These are phyloP conservation scores for Trametes cingulata DNA, from an alignment of 768 basidiomycete species.

Conservation along the genomic window DNA sequence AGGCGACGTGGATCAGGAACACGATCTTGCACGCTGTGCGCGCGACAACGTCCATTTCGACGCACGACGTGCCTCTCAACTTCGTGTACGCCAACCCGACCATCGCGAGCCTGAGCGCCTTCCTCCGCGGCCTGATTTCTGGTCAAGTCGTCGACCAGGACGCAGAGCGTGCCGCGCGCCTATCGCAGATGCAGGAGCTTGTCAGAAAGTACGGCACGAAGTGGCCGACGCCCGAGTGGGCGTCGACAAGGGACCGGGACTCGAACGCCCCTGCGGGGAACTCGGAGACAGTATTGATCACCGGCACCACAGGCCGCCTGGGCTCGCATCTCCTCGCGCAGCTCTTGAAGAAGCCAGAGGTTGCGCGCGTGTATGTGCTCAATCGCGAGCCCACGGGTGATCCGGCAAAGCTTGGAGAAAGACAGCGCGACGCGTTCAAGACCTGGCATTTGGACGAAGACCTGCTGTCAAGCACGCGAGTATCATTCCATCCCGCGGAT, in stretches of 20 bases:
- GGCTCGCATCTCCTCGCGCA: slow-evolving; percentile 31
- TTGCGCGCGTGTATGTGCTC: slow-evolving; percentile 28
- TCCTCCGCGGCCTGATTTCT: slow-evolving; percentile 12
- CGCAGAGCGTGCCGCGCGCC: slow-evolving; percentile 18
- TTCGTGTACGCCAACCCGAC: slow-evolving; percentile 44
- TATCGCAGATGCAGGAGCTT: slow-evolving; percentile 37
- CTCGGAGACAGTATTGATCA: slow-evolving; percentile 31
- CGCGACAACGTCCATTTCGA: slow-evolving; percentile 17
- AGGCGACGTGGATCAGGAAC: slow-evolving; percentile 38
- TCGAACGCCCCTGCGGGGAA: background rate
- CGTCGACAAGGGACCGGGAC: background rate
- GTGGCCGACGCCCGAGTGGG: slow-evolving; percentile 4
- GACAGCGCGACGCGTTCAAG: slow-evolving; percentile 21
- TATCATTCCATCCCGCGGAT: slow-evolving; percentile 18
- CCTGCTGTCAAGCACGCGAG: background rate
- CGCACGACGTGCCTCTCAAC: slow-evolving; percentile 28
- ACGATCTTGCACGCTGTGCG: slow-evolving; percentile 32
- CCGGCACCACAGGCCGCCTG: slow-evolving; percentile 37
- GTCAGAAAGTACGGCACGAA: slow-evolving; percentile 40
- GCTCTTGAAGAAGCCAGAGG: slow-evolving; percentile 22
- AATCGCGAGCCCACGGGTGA: slow-evolving; percentile 22
- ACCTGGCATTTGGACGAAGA: slow-evolving; percentile 16
- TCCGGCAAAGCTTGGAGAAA: background rate
- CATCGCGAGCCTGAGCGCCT: slow-evolving; percentile 32
- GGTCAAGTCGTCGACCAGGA: slow-evolving; percentile 20